A percentile compares a stretch with the other conserved stretches of the same genome.
phyloP scores from a whole-genome alignment of 148 eudicot species.

The Fallopia convolvulus region DNA sequence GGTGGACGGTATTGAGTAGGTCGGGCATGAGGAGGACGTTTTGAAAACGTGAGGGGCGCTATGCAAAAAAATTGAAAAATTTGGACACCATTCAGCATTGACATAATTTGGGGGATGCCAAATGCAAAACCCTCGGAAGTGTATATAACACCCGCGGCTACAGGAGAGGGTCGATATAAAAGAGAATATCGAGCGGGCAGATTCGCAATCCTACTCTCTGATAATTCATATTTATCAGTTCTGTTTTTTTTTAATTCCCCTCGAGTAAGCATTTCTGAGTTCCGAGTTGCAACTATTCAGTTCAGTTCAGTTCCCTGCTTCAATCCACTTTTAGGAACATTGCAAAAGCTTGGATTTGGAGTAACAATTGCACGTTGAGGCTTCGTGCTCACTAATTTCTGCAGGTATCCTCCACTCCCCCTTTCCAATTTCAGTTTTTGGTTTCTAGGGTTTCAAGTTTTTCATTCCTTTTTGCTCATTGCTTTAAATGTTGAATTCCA shows the following conservation, averaged over 20 bases:
- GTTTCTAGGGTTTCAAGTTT: conserved; percentile 1
- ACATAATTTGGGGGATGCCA: not conserved
- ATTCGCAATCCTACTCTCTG: not conserved
- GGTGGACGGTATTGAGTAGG: not conserved
- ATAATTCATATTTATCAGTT: not conserved
- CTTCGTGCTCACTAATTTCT: not conserved
- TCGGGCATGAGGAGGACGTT: not conserved
- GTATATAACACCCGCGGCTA: not conserved
- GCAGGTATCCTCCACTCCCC: not conserved
- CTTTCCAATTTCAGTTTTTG: not conserved
- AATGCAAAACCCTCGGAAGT: too few relatives aligned
- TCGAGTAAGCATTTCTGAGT: not conserved
- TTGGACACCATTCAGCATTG: not conserved
- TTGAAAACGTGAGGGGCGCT: not conserved
- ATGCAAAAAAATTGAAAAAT: not conserved
- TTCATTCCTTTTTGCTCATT: not conserved
- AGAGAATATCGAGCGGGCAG: not conserved
- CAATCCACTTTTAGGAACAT: not conserved
- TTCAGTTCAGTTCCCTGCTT: not conserved
- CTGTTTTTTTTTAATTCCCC: not conserved
- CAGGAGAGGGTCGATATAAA: not conserved
- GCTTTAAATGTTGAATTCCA: not conserved
- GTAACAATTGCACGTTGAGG: not conserved
- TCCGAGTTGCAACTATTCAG: conserved; percentile 1
- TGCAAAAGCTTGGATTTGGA: not conserved